These are phyloP conservation scores for Lactarius indigo DNA, from an alignment of 768 basidiomycete genomes.

Conservation along the genomic window DNA sequence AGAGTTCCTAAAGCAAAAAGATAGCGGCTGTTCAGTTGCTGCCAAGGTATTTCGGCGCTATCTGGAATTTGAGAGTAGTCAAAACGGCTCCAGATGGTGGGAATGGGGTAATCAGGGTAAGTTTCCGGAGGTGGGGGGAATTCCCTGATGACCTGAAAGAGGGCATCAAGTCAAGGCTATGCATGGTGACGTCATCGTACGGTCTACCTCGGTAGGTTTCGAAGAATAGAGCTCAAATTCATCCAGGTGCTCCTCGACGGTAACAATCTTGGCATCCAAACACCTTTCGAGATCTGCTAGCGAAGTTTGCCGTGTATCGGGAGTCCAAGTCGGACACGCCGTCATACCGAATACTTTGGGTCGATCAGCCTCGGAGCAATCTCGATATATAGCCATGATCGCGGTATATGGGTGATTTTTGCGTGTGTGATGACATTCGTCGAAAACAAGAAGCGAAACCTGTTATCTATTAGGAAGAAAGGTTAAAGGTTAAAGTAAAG, in stretches of 20 bases:
- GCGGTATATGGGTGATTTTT: constrained; percentile 57
- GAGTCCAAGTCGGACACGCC: constrained; percentile 84
- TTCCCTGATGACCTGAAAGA: constrained; percentile 16
- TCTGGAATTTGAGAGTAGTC: constrained; percentile 35
- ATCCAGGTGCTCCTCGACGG: constrained; percentile 63
- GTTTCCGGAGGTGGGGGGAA: constrained; percentile 40
- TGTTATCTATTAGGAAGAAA: constrained; percentile 26
- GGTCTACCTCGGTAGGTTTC: constrained; percentile 59
- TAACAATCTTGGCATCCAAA: constrained; percentile 69
- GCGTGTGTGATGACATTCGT: constrained; percentile 55
- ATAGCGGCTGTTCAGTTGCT: constrained; percentile 61
- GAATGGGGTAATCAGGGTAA: constrained; percentile 53
- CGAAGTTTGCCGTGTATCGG: constrained; percentile 61
- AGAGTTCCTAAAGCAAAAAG: constrained; percentile 56
- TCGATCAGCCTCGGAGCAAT: constrained; percentile 39
- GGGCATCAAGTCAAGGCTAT: not conserved
- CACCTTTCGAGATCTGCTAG: constrained; percentile 63
- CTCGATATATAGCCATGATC: constrained; percentile 57
- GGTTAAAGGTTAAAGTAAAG: not conserved
- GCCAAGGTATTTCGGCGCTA: constrained; percentile 49
- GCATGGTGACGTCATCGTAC: not conserved
- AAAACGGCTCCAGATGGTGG: constrained; percentile 53
- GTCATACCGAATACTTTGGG: constrained; percentile 94
- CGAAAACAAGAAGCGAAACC: constrained; percentile 56
- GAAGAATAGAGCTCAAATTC: constrained; percentile 64